Base-by-base conservation (phyloP, 75 land plant species). In the Cunninghamia lanceolata region DNA sequence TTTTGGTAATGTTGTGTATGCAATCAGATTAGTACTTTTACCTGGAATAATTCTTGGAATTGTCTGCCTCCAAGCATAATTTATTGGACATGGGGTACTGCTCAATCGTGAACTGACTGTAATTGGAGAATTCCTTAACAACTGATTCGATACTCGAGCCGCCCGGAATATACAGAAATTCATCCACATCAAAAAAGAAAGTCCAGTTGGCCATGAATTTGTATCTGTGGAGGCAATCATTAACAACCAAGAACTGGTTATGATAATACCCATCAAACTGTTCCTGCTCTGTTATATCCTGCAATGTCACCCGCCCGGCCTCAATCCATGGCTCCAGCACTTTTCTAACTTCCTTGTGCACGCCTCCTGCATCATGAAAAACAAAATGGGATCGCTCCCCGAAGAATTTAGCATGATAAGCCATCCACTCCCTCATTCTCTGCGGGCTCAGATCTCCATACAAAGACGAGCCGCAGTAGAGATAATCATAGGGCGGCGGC, bases 321-420 rank as follows among this genome's bases (percentile, higher is more conserved):
- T 68, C 43, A 28, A 93, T 84, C 99, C 99, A 96, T 2, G 97
- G 96, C 54, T 91, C 91, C 77, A 96, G 73, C 75, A 89, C 82
- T 43, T 43, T 39, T 10, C 89, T 88, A 36, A 95, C 96, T 77
- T 84, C 93, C 38, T 85, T 86, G 13, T 88, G 80, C 14, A 95
- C 90, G 19, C 99, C 99, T 66, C 97, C 99, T n/a, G 95, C 97
- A 80, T 96, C 98, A 85, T 96, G 96, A 82, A 96, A 89, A 80
- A 96, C 96, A 88, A 96, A 96, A 82, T 96, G 97, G 30, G 96
- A 90, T n/a, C 84, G 85, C 15, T 87, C 81, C 0, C 99, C 99
- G 81, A 96, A 94, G 86, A 95, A 90, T 76, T 90, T 84, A 9
- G 89, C 97, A 88, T 96, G 99, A 74, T 96, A 96, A 0, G 99